A percentile compares a stretch with the other conserved stretches of the same genome.
Evolutionary conservation across 345 rosid genomes (phyloP).

Genomic region (Bruguiera sexangula): DNA sequence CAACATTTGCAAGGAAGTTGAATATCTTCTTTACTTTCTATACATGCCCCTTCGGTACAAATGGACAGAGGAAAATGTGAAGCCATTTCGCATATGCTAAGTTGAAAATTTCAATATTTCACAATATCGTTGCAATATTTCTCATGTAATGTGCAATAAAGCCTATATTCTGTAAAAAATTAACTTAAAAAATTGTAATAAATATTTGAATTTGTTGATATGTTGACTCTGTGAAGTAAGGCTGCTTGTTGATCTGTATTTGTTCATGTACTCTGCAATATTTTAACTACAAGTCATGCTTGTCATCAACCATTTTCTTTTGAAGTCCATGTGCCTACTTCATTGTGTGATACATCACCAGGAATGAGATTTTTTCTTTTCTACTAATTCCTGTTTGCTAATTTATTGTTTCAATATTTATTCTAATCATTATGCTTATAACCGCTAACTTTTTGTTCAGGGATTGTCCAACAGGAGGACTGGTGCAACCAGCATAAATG

Average conservation of each 20-base stretch:
- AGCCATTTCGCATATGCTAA: no score
- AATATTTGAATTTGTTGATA: not conserved
- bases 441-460: conserved; percentile 34
- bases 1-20: no score
- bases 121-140: no score
- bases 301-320: not conserved
- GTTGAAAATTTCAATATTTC: not conserved
- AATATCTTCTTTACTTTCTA: no score
- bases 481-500: conserved; percentile 91
- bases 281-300: not conserved
- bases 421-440: not conserved
- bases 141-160: not conserved
- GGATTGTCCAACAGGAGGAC: conserved; percentile 92
- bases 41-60: no score
- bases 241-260: not conserved
- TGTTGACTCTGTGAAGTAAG: not conserved
- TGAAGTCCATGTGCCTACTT: not conserved
- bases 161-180: not conserved
- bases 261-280: not conserved
- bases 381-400: no score
- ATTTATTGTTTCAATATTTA: not conserved
- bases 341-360: not conserved
- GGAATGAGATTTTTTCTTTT: no score
- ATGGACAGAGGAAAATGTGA: no score
- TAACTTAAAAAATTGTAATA: not conserved